Evolutionary conservation across 2,329 filamentous ascomycete genomes (phyloP).

Genomic region (Allantophomopsis cytisporea): DNA sequence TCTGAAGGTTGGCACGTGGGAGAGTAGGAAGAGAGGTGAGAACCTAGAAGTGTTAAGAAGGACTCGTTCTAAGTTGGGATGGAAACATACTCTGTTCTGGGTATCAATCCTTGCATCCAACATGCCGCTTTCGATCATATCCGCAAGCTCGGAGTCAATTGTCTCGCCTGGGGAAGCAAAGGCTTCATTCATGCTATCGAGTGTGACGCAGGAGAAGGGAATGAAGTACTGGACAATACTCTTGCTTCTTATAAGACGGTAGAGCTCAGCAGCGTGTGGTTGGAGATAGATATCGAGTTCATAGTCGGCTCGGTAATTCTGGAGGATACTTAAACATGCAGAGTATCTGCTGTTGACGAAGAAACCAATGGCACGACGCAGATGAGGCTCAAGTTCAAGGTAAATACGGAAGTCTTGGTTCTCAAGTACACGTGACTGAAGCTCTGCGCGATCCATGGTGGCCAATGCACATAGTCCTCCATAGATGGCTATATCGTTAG

Average conservation of each 20-base stretch:
- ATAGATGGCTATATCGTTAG: conserved; percentile 86
- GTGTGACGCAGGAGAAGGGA: conserved; percentile 77
- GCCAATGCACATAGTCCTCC: conserved; percentile 83
- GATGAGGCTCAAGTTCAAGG: conserved; percentile 84
- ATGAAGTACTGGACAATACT: conserved; percentile 89
- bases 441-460: conserved; percentile 67
- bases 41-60: conserved; percentile 29
- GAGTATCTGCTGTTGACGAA: conserved; percentile 89
- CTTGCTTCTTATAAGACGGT: conserved; percentile 68
- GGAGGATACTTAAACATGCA: conserved; percentile 68
- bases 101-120: conserved; percentile 75
- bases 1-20: conserved; percentile 56
- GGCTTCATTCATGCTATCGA: conserved; percentile 63
- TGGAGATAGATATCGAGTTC: conserved; percentile 81
- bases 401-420: conserved; percentile 73
- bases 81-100: conserved; percentile 51
- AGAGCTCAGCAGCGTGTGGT: conserved; percentile 56
- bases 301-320: conserved; percentile 73
- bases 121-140: conserved; percentile 60
- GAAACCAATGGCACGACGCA: conserved; percentile 77
- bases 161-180: conserved; percentile 53
- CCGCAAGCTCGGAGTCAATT: conserved; percentile 62
- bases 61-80: background rate
- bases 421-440: conserved; percentile 67
- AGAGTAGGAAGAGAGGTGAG: conserved; percentile 60